Evolutionary conservation across 2,329 filamentous ascomycete species (phyloP).

Genomic region (Akanthomyces lecanii): DNA sequence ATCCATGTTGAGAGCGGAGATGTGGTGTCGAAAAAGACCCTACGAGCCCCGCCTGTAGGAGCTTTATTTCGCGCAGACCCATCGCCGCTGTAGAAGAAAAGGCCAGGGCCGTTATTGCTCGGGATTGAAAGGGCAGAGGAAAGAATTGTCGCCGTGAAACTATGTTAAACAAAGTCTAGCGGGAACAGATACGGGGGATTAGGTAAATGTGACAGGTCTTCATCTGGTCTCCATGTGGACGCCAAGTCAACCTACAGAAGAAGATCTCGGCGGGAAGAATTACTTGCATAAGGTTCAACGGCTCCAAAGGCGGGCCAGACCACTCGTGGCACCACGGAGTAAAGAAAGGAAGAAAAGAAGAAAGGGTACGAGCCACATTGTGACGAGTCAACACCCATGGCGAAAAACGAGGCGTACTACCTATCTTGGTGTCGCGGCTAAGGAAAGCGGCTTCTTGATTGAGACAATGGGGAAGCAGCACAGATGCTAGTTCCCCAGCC

Average conservation of each 20-base stretch:
- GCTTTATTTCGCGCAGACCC: constrained; percentile 8
- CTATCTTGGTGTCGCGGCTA: constrained; percentile 1
- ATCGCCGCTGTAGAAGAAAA: not conserved
- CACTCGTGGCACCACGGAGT: not conserved
- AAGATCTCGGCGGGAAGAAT: constrained; percentile 5
- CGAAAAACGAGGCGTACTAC: not conserved
- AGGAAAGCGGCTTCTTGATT: not conserved
- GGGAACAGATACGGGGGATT: not conserved
- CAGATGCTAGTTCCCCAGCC: constrained; percentile 7
- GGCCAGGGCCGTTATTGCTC: not conserved
- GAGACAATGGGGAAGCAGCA: not conserved
- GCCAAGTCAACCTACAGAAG: constrained; percentile 1
- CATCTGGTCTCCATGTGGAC: constrained; percentile 2
- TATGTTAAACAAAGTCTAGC: not conserved
- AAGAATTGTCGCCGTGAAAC: not conserved
- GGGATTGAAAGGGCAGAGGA: not conserved
- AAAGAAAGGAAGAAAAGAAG: not conserved
- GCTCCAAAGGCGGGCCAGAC: not conserved
- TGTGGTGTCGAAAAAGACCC: not conserved
- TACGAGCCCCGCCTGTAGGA: not conserved
- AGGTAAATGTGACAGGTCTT: constrained; percentile 10
- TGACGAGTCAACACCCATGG: constrained; percentile 7
- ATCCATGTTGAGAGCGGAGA: not conserved
- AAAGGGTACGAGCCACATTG: not conserved
- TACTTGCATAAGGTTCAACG: constrained; percentile 9